A percentile compares a stretch with the other conserved stretches of the same genome.
phyloP scores from a whole-genome alignment of 768 basidiomycete genomes.

The Strobilomyces echinocephalus region DNA sequence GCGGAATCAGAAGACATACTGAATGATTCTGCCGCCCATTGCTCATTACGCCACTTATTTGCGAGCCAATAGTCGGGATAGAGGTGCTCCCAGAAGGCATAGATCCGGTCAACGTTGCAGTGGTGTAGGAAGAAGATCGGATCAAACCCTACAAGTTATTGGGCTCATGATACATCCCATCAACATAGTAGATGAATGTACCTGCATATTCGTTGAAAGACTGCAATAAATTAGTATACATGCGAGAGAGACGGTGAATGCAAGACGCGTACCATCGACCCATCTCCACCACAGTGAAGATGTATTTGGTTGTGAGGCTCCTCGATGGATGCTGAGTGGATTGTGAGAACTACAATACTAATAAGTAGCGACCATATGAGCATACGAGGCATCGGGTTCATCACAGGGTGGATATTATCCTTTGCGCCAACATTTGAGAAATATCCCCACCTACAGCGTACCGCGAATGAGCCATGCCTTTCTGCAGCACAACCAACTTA shows the following conservation, averaged over 20 bases:
- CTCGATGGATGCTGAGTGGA: conserved; percentile 12
- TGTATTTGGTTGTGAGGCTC: conserved; percentile 19
- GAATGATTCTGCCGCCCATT: background rate
- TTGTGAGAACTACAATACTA: background rate
- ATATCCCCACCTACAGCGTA: conserved; percentile 13
- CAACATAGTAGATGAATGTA: background rate
- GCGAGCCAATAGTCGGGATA: conserved; percentile 16
- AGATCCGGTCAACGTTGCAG: conserved; percentile 17
- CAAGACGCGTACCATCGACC: conserved; percentile 11
- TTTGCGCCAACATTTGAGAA: conserved; percentile 6
- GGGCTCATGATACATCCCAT: background rate
- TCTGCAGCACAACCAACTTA: background rate
- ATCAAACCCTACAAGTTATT: conserved; percentile 10
- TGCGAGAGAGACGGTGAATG: background rate
- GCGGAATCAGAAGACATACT: background rate
- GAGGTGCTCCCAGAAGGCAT: conserved; percentile 20
- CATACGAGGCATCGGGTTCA: conserved; percentile 5
- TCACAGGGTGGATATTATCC: background rate
- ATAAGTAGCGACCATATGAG: background rate
- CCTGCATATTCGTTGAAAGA: conserved; percentile 17
- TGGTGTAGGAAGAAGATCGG: conserved; percentile 20
- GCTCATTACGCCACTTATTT: conserved; percentile 11
- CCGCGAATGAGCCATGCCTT: background rate
- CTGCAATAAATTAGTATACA: background rate
- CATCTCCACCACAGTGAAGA: conserved; percentile 11